These are phyloP conservation scores for Xylaria sp. DNA, from an alignment of 2,329 filamentous ascomycete species.

Conservation along the genomic window DNA sequence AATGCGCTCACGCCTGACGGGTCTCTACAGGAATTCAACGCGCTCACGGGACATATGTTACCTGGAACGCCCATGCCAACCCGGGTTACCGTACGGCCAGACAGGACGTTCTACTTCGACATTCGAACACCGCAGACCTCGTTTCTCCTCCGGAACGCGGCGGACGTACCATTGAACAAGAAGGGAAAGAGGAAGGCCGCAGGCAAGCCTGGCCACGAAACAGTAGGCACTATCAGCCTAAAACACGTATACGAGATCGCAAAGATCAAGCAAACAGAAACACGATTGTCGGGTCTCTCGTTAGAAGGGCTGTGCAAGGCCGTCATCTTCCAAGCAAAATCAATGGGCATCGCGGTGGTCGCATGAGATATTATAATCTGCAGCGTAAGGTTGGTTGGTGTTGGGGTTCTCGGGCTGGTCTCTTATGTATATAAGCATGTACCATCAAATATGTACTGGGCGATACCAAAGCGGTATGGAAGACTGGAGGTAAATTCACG, in stretches of 20 bases:
- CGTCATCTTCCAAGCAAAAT: constrained; percentile 74
- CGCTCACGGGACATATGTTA: constrained; percentile 81
- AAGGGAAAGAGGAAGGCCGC: constrained; percentile 82
- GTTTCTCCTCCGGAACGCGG: constrained; percentile 83
- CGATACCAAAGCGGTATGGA: background rate
- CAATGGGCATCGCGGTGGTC: constrained; percentile 73
- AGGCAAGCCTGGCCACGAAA: constrained; percentile 72
- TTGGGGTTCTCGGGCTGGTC: constrained; percentile 2
- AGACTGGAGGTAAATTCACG: background rate
- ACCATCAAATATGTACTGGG: constrained; percentile 14
- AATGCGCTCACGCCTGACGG: constrained; percentile 16
- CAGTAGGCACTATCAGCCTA: constrained; percentile 81
- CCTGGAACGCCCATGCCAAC: constrained; percentile 86
- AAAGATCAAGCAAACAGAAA: constrained; percentile 86
- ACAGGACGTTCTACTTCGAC: constrained; percentile 92
- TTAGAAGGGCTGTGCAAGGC: constrained; percentile 73
- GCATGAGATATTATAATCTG: constrained; percentile 46
- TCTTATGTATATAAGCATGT: constrained; percentile 17
- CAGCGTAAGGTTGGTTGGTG: constrained; percentile 7
- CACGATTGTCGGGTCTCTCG: constrained; percentile 70
- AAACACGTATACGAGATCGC: constrained; percentile 99
- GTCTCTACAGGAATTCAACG: constrained; percentile 84
- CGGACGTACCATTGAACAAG: constrained; percentile 70
- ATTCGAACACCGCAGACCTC: constrained; percentile 93
- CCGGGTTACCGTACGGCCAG: constrained; percentile 87